phyloP scores from a whole-genome alignment of 2,329 filamentous ascomycete species.

The Microsporum audouinii region DNA sequence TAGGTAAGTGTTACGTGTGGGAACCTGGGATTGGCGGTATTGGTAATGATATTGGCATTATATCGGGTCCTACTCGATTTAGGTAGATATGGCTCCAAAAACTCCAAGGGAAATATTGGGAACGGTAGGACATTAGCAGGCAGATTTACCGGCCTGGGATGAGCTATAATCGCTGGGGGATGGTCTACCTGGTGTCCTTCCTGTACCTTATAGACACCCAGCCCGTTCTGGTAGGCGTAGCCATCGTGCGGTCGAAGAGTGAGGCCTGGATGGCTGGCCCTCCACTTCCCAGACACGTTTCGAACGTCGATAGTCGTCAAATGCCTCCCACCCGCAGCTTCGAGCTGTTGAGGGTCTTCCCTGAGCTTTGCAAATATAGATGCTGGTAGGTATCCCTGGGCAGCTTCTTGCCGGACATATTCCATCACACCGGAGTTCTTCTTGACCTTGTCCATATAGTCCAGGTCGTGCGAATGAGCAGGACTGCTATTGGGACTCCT shows the following conservation, averaged over 20 bases:
- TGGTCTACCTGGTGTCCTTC: constrained; percentile 12
- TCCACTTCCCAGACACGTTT: constrained; percentile 39
- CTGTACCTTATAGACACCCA: constrained; percentile 30
- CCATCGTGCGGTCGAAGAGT: constrained; percentile 36
- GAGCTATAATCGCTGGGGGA: constrained; percentile 8
- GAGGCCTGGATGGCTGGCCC: constrained; percentile 34
- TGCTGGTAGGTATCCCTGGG: constrained; percentile 38
- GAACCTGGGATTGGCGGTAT: constrained; percentile 22
- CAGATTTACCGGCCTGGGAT: constrained; percentile 13
- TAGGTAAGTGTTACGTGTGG: constrained; percentile 72
- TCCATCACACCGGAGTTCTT: constrained; percentile 40
- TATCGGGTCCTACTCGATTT: constrained; percentile 11
- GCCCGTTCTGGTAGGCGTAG: constrained; percentile 35
- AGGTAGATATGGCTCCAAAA: constrained; percentile 44
- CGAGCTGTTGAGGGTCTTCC: constrained; percentile 35
- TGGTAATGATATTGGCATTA: background rate
- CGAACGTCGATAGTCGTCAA: constrained; percentile 39
- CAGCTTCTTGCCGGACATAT: constrained; percentile 34
- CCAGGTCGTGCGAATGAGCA: constrained; percentile 37
- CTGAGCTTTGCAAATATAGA: constrained; percentile 40
- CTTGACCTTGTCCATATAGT: constrained; percentile 39
- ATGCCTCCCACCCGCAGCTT: constrained; percentile 36
- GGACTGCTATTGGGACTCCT: constrained; percentile 31
- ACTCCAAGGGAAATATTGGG: constrained; percentile 34
- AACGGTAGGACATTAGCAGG: constrained; percentile 36